Base-by-base conservation (phyloP, 441 rosid genomes). In the Arabidopsis hybrid region DNA sequence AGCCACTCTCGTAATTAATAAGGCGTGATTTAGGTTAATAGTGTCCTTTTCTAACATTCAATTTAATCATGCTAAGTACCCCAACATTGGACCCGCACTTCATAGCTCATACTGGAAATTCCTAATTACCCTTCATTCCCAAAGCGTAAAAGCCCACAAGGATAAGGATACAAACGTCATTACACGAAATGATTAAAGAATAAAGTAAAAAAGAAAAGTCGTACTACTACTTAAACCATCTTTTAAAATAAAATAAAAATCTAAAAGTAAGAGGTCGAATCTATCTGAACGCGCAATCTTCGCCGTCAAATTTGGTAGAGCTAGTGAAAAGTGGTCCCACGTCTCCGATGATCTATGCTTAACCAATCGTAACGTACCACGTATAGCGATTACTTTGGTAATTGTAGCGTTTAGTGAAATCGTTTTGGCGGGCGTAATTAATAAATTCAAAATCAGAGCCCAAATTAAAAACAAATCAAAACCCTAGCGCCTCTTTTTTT, bases 401-500 rank as follows among this genome's bases (percentile, higher is more conserved):
- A 78, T 68, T 65, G 69, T 76, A 14, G 78, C 71, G 58, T 34
- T 64, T 72, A 67, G 74, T 60, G 79, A 88, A 68, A 64, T 63
- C 13, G 43, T 52, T 65, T 89, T 93, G 97, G 98, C 98, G 97
- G 93, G 95, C 93, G 81, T 68, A 66, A 16, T 29, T 52, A 79
- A 77, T 69, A 53, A 83, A 71, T 91, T 92, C 94, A 85, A 93
- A 86, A 82, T 76, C 61, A 71, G 74, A 76, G 45, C 77, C 69
- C 4, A 46, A 62, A 67, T 29, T 34, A 46, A 78, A 73, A 76
- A 35, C 26, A 21, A 21, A 21, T 21, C 51, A 63, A 82, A 89
- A 93, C 95, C 98, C 98, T 88, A 87, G 88, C 79, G 77, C 71
- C 68, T 79, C 83, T 63, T 39, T 62, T 16, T 62, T 64, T 9